A percentile compares a stretch with the other conserved stretches of the same genome.
These are phyloP conservation scores for Penicillium hordei DNA, from an alignment of 2,329 filamentous ascomycete genomes.

Conservation along the genomic window DNA sequence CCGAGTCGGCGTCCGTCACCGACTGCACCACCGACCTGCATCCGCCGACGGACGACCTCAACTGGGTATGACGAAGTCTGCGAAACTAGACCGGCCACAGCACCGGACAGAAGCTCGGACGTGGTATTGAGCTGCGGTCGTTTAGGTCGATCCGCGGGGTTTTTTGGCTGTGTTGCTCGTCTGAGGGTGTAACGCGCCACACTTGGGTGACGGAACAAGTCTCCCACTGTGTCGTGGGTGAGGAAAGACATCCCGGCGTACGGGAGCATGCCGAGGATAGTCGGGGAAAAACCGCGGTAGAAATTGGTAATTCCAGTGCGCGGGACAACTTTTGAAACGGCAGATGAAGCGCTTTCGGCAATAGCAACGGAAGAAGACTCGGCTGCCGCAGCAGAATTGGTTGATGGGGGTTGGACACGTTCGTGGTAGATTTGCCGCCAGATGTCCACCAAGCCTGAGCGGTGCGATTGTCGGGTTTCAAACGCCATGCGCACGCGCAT, in stretches of 20 bases:
- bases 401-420: constrained; percentile 48
- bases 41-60: constrained; percentile 85
- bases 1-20: constrained; percentile 79
- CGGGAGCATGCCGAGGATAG: constrained; percentile 89
- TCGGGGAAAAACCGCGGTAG: constrained; percentile 89
- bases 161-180: constrained; percentile 53
- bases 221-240: constrained; percentile 86
- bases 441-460: constrained; percentile 71
- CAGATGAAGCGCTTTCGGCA: constrained; percentile 34
- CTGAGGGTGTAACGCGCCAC: constrained; percentile 75
- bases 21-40: constrained; percentile 95
- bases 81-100: constrained; percentile 80
- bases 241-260: constrained; percentile 96
- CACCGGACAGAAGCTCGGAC: constrained; percentile 83
- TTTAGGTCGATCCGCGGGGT: constrained; percentile 48
- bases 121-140: constrained; percentile 76
- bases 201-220: constrained; percentile 69
- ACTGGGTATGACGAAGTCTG: constrained; percentile 93
- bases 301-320: constrained; percentile 79
- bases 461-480: constrained; percentile 75
- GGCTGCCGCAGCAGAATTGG: constrained; percentile 14
- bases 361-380: constrained; percentile 44
- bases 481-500: constrained; percentile 91
- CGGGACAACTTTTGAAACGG: constrained; percentile 56
- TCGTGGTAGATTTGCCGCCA: constrained; percentile 87